Conservation (phyloP, 225 moss, liverwort and hornwort species). For the Bryoerythrophyllum caledonicum region DNA sequence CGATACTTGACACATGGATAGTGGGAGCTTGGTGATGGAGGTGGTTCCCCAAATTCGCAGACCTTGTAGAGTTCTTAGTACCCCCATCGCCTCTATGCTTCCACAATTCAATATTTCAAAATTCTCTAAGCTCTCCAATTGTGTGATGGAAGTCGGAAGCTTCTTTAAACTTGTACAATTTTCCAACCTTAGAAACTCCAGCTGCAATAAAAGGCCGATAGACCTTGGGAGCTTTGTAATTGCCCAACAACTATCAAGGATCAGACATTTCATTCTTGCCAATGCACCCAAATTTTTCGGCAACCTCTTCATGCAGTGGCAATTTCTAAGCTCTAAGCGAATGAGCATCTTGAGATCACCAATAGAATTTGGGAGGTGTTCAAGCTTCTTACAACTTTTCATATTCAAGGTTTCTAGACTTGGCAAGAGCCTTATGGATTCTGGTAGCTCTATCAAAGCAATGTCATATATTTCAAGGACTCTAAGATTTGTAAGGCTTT, state of each 20-base stretch:
- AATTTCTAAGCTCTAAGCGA: neutral
- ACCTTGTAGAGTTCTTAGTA: neutral
- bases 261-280: neutral
- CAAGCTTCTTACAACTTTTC: neutral
- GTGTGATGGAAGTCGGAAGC: neutral
- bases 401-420: neutral
- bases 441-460: neutral
- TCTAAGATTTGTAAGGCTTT: neutral
- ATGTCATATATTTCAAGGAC: fast-evolving
- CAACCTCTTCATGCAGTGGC: neutral
- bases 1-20: neutral
- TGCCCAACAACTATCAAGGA: neutral
- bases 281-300: neutral
- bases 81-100: neutral
- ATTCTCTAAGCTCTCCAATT: neutral
- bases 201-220: neutral
- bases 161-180: neutral
- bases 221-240: neutral
- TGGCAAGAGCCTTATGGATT: conserved; percentile 1
- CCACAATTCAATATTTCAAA: neutral
- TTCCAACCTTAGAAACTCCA: neutral
- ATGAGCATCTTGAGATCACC: no score
- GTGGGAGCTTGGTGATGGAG: neutral
- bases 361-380: conserved; percentile 4
- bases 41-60: neutral